Base-by-base conservation (phyloP, 768 basidiomycete genomes). In the Tricholoma matsutake region DNA sequence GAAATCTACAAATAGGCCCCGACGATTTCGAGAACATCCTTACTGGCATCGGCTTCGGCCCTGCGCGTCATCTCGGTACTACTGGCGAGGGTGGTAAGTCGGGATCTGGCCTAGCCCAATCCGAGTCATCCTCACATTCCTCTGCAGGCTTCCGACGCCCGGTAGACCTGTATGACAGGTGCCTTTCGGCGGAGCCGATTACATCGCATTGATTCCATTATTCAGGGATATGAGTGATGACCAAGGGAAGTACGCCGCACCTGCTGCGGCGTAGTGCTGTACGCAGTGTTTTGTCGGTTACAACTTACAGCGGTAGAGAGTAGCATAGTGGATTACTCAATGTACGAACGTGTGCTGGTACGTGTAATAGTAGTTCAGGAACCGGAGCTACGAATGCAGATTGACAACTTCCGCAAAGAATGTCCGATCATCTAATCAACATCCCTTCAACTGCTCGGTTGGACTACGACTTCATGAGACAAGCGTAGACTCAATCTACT, bases 81-180 rank as follows among this genome's bases (percentile, higher is more conserved):
- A 72, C 79, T 7, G 88, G 88, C 2, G 85, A 89, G 73, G 88
- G 86, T 68, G 88, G 89, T 88, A 63, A 47, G 82, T 18, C 34
- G 22, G 11, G 18, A 22, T 11, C 56, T 6, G n/a, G 61, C 31
- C 32, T 54, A 20, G 43, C 10, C 22, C 34, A 39, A 16, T 25
- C 54, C 6, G 52, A 52, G 54, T 54, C 32, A 62, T 34, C 56
- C 41, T 29, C 22, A 53, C 28, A n/a, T 54, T 61, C 8, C 4
- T 47, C 41, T 34, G 45, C 59, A 86, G 87, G 87, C 1, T 88
- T 89, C 65, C 75, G 79, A 61, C 77, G 88, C 20, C 81, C 86
- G 0, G 80, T 92, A 3, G 85, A 89, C 63, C 65, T 89, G 32
- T 91, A 89, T 66, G 63, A 68, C 41, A 89, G 86, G 72, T n/a